These are phyloP conservation scores for Exophiala sp. DNA, from an alignment of 2,329 filamentous ascomycete genomes.

Conservation along the genomic window DNA sequence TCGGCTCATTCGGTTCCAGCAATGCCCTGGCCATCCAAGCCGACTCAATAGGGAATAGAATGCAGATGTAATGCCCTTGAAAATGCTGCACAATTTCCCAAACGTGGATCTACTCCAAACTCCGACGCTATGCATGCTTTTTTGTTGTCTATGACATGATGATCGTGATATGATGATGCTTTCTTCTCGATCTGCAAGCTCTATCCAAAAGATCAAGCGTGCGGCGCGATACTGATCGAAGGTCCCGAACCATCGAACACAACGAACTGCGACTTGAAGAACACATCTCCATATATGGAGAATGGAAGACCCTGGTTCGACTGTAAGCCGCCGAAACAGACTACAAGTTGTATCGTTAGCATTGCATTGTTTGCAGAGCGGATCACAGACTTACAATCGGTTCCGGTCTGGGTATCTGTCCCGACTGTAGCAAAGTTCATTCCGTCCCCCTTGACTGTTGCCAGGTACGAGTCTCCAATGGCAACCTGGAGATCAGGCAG, in stretches of 20 bases:
- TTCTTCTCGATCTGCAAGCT: neutral
- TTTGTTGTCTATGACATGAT: neutral
- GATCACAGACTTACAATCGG: slow-evolving; percentile 34
- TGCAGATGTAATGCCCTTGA: neutral
- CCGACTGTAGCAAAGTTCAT: slow-evolving; percentile 52
- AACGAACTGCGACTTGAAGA: slow-evolving; percentile 56
- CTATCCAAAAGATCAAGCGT: slow-evolving; percentile 18
- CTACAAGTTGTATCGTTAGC: slow-evolving; percentile 28
- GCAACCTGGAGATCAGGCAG: slow-evolving; percentile 53
- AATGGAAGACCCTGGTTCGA: slow-evolving; percentile 52
- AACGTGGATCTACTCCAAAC: neutral
- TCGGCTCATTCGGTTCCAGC: neutral
- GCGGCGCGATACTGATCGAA: slow-evolving; percentile 48
- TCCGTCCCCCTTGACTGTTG: slow-evolving; percentile 51
- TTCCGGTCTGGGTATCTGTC: slow-evolving; percentile 38
- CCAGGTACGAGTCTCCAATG: slow-evolving; percentile 45
- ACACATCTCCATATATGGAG: slow-evolving; percentile 55
- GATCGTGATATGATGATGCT: neutral
- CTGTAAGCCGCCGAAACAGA: slow-evolving; percentile 56
- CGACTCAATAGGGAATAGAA: neutral
- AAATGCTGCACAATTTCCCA: neutral
- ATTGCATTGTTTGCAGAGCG: no score
- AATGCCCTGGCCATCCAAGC: neutral
- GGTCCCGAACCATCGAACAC: slow-evolving; percentile 53
- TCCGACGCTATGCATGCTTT: slow-evolving; percentile 1